Evolutionary conservation across 2,329 filamentous ascomycete genomes (phyloP), one percentile per base, ranked within the genome.

Genomic region (Paracorniculantispora psalliotae): DNA sequence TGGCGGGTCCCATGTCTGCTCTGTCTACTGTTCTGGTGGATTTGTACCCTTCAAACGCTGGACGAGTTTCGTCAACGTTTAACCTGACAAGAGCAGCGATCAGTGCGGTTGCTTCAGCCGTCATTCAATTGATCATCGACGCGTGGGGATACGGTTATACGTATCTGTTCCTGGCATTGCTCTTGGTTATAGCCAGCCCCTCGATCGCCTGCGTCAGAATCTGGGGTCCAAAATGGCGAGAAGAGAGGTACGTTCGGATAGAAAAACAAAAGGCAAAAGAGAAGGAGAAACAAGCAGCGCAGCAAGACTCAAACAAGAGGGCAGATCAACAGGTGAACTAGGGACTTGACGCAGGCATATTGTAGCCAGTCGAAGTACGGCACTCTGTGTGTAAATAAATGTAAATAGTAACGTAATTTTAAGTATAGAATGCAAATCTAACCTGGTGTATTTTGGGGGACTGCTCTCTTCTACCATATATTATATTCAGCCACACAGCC

Each of bases 21-120:
- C 67, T 77, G 33, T 72, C 70, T 4, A 76, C 75, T 2, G 63
- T 79, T 41, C 65, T 78, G 4, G 71, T 78, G 2, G 77, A 79
- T 59, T 65, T 79, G 3, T 77, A 77, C 61, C 76, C 74, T 1
- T 66, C 67, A 55, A 72, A 73, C 41, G 72, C 75, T 1, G 73
- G 74, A 1, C 69, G 73, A 4, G 74, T 76, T 1, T 75, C 74
- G 9, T 77, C 75, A 1, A 68, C 73, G 0, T 76, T 75, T 54
- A 78, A 78, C 59, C 62, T 79, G 30, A 71, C 72, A 0, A 65
- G 75, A 28, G 77, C 74, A 50, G 61, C 70, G 4, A 65, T 77
- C 44, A 75, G 73, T 23, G 77, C 76, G 3, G 63, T 70, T 1
- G 75, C 73, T 7, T 75, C 73, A 0, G 75, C 72, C 0, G 66